phyloP scores from a whole-genome alignment of 2,329 filamentous ascomycete species.

The Fusarium annulatum region DNA sequence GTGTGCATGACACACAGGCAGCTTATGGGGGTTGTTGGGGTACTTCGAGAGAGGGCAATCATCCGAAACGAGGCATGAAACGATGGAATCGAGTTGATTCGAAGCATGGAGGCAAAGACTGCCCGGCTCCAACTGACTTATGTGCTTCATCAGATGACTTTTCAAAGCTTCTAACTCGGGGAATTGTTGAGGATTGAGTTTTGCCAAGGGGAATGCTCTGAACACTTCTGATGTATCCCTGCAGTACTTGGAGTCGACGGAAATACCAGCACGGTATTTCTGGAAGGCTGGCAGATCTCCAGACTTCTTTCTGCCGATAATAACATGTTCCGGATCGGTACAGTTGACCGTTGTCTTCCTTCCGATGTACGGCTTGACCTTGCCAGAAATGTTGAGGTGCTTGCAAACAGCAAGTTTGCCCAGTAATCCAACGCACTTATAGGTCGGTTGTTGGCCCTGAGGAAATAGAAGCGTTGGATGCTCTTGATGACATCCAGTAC shows the following conservation, averaged over 20 bases:
- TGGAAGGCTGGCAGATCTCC: neutral
- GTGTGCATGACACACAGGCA: neutral
- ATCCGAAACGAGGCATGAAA: neutral
- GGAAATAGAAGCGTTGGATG: slow-evolving; percentile 7
- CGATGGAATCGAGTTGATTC: neutral
- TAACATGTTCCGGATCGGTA: neutral
- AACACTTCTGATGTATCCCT: neutral
- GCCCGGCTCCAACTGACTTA: neutral
- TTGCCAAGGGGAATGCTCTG: neutral
- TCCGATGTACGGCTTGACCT: neutral
- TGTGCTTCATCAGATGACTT: neutral
- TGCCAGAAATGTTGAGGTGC: neutral
- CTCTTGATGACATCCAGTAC: neutral
- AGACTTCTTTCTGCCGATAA: no score
- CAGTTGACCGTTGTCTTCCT: accelerated
- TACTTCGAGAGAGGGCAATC: neutral
- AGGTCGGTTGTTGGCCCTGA: neutral
- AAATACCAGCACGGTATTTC: accelerated
- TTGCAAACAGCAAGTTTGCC: neutral
- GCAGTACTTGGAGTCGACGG: neutral
- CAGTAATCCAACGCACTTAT: neutral
- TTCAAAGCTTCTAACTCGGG: neutral
- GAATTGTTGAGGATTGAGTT: neutral
- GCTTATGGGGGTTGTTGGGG: neutral
- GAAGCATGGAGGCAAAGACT: neutral